Evolutionary conservation across 2,329 filamentous ascomycete species (phyloP).

Genomic region (Penicillium palitans): DNA sequence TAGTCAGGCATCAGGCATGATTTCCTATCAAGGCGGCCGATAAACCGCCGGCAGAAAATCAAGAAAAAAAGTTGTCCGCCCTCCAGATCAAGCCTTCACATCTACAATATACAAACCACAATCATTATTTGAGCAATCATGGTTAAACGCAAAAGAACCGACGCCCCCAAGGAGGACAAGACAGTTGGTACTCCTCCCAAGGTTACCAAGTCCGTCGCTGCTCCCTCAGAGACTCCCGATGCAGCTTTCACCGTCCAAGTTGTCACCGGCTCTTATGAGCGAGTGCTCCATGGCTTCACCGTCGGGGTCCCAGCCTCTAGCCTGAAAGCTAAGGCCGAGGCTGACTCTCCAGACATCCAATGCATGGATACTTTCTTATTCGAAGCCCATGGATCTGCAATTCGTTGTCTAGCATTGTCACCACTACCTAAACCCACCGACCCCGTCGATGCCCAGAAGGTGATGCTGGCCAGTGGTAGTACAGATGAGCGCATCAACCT

Average conservation of each 20-base stretch:
- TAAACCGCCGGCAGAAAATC: conserved; percentile 27
- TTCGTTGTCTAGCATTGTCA: conserved; percentile 85
- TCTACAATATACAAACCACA: not conserved
- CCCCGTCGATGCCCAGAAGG: conserved; percentile 67
- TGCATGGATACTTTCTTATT: conserved; percentile 96
- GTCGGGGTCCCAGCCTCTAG: conserved; percentile 60
- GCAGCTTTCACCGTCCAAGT: conserved; percentile 71
- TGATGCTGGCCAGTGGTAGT: conserved; percentile 85
- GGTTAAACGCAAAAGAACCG: conserved; percentile 50
- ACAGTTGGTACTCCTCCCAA: conserved; percentile 32
- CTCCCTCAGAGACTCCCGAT: conserved; percentile 30
- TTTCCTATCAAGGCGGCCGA: conserved; percentile 20
- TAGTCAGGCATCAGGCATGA: conserved; percentile 10
- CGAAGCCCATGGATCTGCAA: conserved; percentile 85
- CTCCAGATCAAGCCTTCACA: conserved; percentile 5
- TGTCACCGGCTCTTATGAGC: conserved; percentile 89
- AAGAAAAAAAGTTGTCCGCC: conserved; percentile 20
- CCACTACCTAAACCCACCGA: conserved; percentile 60
- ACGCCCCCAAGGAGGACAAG: conserved; percentile 30
- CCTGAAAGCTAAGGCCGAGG: conserved; percentile 29
- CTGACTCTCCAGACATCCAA: conserved; percentile 49
- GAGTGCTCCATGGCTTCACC: conserved; percentile 84
- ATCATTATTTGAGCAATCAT: conserved; percentile 27
- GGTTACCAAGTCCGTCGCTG: conserved; percentile 34
- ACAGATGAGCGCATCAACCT: conserved; percentile 95